Percentiles rank a stretch among this genome's conserved stretches.
Conservation (phyloP, 768 basidiomycete genomes). For the Trametes villosa region DNA sequence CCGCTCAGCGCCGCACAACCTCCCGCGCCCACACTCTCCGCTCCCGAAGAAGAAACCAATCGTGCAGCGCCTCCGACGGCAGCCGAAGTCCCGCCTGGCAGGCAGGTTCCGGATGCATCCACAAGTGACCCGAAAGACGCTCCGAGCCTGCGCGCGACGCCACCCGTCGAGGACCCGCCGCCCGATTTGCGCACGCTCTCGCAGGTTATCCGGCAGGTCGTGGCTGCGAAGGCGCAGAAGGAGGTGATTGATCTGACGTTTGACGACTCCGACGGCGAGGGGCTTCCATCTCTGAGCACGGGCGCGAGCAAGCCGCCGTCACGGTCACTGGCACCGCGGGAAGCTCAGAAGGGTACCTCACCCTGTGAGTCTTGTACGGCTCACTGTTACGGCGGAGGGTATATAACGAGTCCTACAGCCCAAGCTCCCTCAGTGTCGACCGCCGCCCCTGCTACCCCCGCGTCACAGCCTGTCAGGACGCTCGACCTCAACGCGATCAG, state of each 20-base stretch:
- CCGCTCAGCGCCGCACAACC: too few species aligned
- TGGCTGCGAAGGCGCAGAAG: constrained; percentile 5
- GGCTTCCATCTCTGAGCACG: background rate
- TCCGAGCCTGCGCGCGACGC: background rate
- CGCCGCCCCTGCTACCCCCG: background rate
- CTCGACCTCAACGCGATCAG: constrained; percentile 12
- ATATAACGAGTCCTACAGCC: background rate
- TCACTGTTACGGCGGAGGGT: too few species aligned
- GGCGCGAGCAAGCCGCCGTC: background rate
- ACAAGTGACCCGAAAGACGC: too few species aligned
- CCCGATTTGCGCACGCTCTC: constrained; percentile 3
- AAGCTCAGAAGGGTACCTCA: too few species aligned
- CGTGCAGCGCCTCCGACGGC: too few species aligned
- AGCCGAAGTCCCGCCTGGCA: too few species aligned
- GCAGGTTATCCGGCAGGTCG: constrained; percentile 11
- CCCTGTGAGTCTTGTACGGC: background rate
- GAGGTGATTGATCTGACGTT: constrained; percentile 17
- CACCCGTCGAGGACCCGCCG: background rate
- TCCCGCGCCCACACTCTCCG: too few species aligned
- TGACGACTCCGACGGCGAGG: constrained; percentile 6
- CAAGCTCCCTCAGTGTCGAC: background rate
- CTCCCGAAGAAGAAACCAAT: too few species aligned
- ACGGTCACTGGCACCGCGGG: background rate
- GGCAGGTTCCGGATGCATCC: too few species aligned
- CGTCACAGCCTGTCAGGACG: background rate